Evolutionary conservation across 768 basidiomycete genomes (phyloP).

Genomic region (Leccinum uliginosum): DNA sequence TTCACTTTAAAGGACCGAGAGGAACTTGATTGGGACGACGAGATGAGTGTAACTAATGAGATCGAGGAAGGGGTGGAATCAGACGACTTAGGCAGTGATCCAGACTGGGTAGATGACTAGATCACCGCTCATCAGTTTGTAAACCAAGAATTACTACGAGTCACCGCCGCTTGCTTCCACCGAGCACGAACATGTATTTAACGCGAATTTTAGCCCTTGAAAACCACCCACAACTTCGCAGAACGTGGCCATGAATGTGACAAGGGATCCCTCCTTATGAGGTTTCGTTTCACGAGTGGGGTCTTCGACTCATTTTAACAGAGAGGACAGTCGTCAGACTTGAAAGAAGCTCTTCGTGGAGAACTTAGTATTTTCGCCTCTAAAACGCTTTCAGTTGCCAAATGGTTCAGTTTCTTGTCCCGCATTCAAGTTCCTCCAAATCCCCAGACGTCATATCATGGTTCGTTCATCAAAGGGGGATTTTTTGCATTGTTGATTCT

Average conservation of each 20-base stretch:
- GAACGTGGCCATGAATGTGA: conserved; percentile 8
- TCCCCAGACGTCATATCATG: not conserved
- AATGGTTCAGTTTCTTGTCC: not conserved
- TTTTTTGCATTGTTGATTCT: conserved; percentile 23
- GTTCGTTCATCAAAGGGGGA: not conserved
- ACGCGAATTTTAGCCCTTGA: no score
- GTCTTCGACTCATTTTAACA: not conserved
- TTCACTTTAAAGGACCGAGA: no score
- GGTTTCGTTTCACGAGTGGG: not conserved
- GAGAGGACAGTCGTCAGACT: not conserved
- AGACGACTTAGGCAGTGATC: no score
- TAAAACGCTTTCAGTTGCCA: not conserved
- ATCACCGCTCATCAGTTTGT: no score
- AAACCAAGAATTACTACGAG: no score
- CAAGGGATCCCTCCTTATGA: no score
- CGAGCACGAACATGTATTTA: no score
- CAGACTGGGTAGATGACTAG: no score
- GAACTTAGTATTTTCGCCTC: not conserved
- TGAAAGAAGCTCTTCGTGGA: not conserved
- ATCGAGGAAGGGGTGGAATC: no score
- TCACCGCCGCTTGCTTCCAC: no score
- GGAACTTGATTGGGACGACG: no score
- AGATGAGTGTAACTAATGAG: no score
- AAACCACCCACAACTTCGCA: not conserved
- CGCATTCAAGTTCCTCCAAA: not conserved